A percentile compares a stretch with the other conserved stretches of the same genome.
These are phyloP conservation scores for Didymosphaeria variabile DNA, from an alignment of 2,329 filamentous ascomycete genomes.

Conservation along the genomic window DNA sequence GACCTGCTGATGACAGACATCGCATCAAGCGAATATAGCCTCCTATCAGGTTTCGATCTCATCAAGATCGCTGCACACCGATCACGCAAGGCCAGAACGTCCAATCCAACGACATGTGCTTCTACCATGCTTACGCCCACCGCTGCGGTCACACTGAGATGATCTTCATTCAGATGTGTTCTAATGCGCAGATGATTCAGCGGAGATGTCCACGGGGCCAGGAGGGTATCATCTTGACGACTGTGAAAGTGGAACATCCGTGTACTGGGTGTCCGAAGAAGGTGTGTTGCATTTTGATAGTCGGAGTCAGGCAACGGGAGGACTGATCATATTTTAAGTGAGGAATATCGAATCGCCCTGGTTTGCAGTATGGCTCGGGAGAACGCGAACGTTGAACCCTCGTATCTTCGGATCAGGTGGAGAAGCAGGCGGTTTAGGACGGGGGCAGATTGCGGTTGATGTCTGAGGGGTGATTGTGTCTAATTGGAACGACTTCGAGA, in stretches of 20 bases:
- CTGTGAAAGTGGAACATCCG: conserved; percentile 40
- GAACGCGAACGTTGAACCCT: too few species aligned
- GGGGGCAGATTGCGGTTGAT: too few species aligned
- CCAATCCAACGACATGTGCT: conserved; percentile 51
- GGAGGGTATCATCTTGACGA: conserved; percentile 42
- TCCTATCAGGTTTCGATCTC: background rate
- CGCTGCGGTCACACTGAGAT: conserved; percentile 56
- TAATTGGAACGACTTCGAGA: too few species aligned
- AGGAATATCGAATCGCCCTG: background rate
- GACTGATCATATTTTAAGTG: background rate
- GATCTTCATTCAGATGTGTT: conserved; percentile 41
- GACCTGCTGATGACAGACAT: background rate
- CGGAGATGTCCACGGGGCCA: conserved; percentile 41
- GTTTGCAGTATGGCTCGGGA: too few species aligned
- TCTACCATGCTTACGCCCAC: conserved; percentile 59
- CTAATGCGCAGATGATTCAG: conserved; percentile 43
- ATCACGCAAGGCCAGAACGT: background rate
- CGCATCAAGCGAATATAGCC: background rate
- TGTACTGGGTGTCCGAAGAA: conserved; percentile 37
- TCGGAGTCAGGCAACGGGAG: background rate
- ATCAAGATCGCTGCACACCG: background rate
- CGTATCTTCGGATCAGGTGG: too few species aligned
- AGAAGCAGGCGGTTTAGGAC: too few species aligned
- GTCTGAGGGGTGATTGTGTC: too few species aligned
- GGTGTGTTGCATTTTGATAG: conserved; percentile 20